Evolutionary conservation across 495 filamentous ascomycete genomes (phyloP), one percentile per base, ranked within the genome.

Genomic region (Penicillium malachiteum): DNA sequence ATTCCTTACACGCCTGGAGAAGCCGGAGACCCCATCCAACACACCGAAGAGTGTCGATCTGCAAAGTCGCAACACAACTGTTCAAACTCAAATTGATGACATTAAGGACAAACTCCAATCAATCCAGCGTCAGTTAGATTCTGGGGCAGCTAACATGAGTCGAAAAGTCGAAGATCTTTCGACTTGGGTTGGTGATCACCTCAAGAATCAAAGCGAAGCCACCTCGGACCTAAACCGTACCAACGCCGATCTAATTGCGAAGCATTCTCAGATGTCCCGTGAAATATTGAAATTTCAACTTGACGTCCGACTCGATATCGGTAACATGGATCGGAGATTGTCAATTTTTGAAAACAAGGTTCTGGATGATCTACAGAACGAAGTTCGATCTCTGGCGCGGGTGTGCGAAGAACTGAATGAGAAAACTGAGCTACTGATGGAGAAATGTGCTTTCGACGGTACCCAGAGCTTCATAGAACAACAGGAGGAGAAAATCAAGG

Each of bases 221-320:
- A 45, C 53, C 10, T 32, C 44, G 0, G 62, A 65, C 33, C 16
- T 58, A 8, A 31, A 42, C 10, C 51, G 55, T n/a, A 34, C 48
- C 7, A 61, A 58, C n/a, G 33, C 51, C 5, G 57, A 61, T 1
- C 42, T 64, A 3, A 17, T 18, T n/a, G 17, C 26, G 30, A 57
- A 54, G 31, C 55, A 61, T 37, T 26, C 3, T 13, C 34, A 58
- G 12, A 30, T 64, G 30, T 50, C 54, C 2, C 44, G 31, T 8
- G 58, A 62, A 4, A 44, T 59, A 17, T 44, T 50, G 48, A 57
- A 56, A 13, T 54, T 54, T 34, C 59, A 59, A 17, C 52, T 58
- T n/a, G 52, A 58, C 13, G 16, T 58, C 1, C 51, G 52, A 4
- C 30, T 62, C 3, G 52, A 65, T 10, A 50, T 59, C 14, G 49